phyloP scores from a whole-genome alignment of 2,329 filamentous ascomycete genomes.

The Coniosporium tulheliwenetii region DNA sequence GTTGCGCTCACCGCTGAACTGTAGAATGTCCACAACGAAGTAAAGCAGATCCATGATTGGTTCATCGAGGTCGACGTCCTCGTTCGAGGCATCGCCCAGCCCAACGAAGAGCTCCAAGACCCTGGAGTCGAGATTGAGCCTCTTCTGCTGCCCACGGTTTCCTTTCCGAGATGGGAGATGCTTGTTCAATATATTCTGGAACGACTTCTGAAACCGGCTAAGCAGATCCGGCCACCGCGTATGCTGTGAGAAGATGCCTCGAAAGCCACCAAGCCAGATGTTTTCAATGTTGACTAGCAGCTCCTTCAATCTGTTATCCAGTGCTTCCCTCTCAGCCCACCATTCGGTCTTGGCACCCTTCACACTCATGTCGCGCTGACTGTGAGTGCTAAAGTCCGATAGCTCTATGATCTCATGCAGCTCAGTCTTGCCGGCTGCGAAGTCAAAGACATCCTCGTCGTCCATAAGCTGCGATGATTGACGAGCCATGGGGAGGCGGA shows the following conservation, averaged over 20 bases:
- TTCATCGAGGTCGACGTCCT: conserved; percentile 66
- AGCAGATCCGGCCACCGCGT: conserved; percentile 47
- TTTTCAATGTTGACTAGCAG: conserved; percentile 77
- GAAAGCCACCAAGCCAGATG: conserved; percentile 90
- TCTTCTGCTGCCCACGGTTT: conserved; percentile 35
- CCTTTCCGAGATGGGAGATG: conserved; percentile 65
- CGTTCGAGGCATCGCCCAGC: conserved; percentile 55
- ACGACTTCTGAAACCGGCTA: conserved; percentile 58
- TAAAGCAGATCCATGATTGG: conserved; percentile 84
- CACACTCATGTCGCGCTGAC: conserved; percentile 51
- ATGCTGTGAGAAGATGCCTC: conserved; percentile 76
- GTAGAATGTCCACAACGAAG: conserved; percentile 89
- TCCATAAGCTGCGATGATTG: conserved; percentile 70
- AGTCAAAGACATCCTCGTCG: conserved; percentile 60
- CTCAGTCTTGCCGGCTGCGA: conserved; percentile 63
- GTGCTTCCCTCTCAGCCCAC: conserved; percentile 73
- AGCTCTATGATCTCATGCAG: conserved; percentile 67
- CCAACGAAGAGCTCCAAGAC: conserved; percentile 83
- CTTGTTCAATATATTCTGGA: conserved; percentile 66
- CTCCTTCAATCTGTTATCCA: conserved; percentile 63
- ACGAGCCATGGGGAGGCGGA: conserved; percentile 71
- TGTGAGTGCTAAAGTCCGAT: conserved; percentile 74
- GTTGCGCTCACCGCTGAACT: conserved; percentile 91
- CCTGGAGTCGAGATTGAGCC: conserved; percentile 41
- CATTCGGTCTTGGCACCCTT: conserved; percentile 67